Evolutionary conservation across 176 grass and related monocot species (phyloP), one percentile per base, ranked within the genome.

Genomic region (Elaeis guineensis): DNA sequence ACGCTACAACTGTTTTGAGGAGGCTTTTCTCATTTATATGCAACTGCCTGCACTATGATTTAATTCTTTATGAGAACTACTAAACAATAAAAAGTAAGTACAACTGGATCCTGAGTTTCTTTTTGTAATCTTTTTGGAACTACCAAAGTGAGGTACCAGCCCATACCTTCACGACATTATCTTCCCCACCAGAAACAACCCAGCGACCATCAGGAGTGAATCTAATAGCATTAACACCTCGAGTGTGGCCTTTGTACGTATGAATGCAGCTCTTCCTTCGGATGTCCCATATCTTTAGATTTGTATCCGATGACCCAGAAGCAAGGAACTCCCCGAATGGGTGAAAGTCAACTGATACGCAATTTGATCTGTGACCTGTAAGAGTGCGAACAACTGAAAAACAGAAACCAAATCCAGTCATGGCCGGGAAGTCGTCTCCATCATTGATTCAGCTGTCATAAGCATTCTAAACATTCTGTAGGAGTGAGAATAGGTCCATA

Each of bases 201-300:
- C 91, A 96, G 18, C 87, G 74, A 18, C 91, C 91, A 79, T 96
- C 91, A 28, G 91, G 91, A 58, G 91, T 96, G 72, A 96, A 96
- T 76, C 87, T 78, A 77, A 90, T 88, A 63, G 83, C 83, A 90
- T 90, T 96, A 61, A 96, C 87, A 61, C 91, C 87, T 69, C 91
- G 19, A 18, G 78, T 96, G 61, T 96, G 91, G 28, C 91, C 87
- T 74, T 96, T 90, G 73, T 96, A 96, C 19, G 91, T 96, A 78
- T 88, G 86, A 35, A 96, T 96, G 69, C 91, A 96, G 28, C 81
- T 76, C 55, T 96, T 96, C 71, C 72, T 85, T 80, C 91, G 82
- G 71, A 96, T 90, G 79, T 90, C 91, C 91, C 91, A 96, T 79
- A 90, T 90, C 63, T 96, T 96, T 28, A 96, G 39, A 77, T 96